Evolutionary conservation across 352 stramenopile genomes (phyloP), one percentile per base, ranked within the genome.

Genomic region (Blastocystis sp.): DNA sequence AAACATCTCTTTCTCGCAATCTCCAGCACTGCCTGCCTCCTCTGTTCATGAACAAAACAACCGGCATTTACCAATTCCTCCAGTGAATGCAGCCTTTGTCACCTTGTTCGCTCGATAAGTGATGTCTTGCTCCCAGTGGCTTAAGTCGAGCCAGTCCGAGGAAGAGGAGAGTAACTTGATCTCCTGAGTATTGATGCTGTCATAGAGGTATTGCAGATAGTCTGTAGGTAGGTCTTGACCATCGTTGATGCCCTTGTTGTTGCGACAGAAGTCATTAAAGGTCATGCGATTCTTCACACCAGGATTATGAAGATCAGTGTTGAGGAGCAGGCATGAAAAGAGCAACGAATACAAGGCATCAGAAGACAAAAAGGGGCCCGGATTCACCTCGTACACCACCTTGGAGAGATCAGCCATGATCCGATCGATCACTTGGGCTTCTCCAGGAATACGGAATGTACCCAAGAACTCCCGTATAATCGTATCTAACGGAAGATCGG

Each of bases 251-350:
- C 96, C 96, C 50, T 94, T 94, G 90, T 98, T 98, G 79, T 98
- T 98, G 26, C 94, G 93, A 18, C 98, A 90, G 64, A 99, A 99
- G 18, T 93, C 94, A 41, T 97, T 93, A 43, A 96, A 94, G 29
- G 97, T 98, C 97, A 99, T 99, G 47, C 99, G 97, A 15, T 76
- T 76, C 4, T 76, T 88, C 39, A 88, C 77, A 69, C 92, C 98
- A 15, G 96, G 96, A 88, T 99, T 99, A 92, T 99, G 97, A n/a
- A 99, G 92, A 94, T 99, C 97, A 50, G 95, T 98, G 88, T 97
- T 95, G 4, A 98, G 93, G 94, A 98, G 97, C 87, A 98, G 97
- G 18, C 96, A 94, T 18, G 93, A 95, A 89, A 99, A 99, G 8
- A 94, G 95, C 45, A 99, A 90, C 89, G 99, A 98, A 90, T 98